phyloP scores from a whole-genome alignment of 2,329 filamentous ascomycete species.

The Davidsoniella virescens region DNA sequence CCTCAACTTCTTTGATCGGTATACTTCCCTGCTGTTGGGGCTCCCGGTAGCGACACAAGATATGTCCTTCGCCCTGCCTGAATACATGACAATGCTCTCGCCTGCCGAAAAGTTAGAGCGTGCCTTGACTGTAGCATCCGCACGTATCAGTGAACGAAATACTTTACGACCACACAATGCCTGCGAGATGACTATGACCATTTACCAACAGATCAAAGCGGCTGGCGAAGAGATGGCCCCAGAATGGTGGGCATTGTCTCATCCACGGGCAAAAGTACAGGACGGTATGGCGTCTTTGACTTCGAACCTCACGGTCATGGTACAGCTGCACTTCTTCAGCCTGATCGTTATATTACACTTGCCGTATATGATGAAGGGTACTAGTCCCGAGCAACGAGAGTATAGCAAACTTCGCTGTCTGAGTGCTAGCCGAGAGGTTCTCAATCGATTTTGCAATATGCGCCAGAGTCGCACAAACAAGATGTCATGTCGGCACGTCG shows the following conservation, averaged over 20 bases:
- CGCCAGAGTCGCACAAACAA: constrained; percentile 24
- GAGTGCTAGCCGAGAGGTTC: constrained; percentile 33
- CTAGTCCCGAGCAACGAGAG: constrained; percentile 24
- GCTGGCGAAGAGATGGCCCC: constrained; percentile 25
- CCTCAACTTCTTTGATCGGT: constrained; percentile 33
- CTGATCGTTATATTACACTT: constrained; percentile 37
- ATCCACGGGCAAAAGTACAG: constrained; percentile 10
- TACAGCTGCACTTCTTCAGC: constrained; percentile 35
- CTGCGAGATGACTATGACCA: constrained; percentile 26
- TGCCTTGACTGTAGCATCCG: constrained; percentile 26
- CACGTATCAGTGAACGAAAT: constrained; percentile 33
- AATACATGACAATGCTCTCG: constrained; percentile 19
- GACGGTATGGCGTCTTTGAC: constrained; percentile 25
- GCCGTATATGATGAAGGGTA: constrained; percentile 33
- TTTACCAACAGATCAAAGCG: constrained; percentile 31
- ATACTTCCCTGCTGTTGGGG: constrained; percentile 34
- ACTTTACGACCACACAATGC: constrained; percentile 17
- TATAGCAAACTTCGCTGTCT: constrained; percentile 32
- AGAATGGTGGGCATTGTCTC: constrained; percentile 31
- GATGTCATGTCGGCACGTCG: constrained; percentile 30
- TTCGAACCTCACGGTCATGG: constrained; percentile 24
- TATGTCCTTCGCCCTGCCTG: constrained; percentile 22
- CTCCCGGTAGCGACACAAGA: constrained; percentile 29
- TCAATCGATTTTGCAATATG: constrained; percentile 32
- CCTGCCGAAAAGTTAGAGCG: constrained; percentile 29